Evolutionary conservation across 805 yeast genomes (phyloP).

Genomic region (Cyberlindnera xylosilytica): DNA sequence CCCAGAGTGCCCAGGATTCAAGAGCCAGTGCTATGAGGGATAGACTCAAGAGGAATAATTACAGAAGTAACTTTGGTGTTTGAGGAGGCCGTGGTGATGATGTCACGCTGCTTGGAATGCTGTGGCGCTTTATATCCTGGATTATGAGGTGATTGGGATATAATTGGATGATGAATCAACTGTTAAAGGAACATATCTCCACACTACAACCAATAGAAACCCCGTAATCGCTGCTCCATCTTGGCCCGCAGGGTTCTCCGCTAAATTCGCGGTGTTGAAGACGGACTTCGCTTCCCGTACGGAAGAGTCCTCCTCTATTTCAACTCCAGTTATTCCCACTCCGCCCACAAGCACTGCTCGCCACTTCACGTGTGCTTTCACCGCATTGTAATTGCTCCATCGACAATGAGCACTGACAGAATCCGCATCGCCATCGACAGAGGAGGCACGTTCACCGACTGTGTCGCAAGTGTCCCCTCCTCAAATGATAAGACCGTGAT

Average conservation of each 20-base stretch:
- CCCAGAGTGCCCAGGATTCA: not conserved
- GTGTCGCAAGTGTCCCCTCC: slow-evolving; percentile 44
- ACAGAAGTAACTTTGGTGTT: slow-evolving; percentile 22
- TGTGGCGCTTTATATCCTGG: no score
- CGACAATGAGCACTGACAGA: not conserved
- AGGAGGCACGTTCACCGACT: slow-evolving; percentile 89
- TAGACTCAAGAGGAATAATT: slow-evolving; percentile 26
- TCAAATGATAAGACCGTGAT: slow-evolving; percentile 52
- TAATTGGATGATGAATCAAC: no score
- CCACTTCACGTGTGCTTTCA: no score
- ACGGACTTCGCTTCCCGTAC: slow-evolving; percentile 14
- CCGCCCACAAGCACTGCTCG: no score
- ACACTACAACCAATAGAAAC: no score
- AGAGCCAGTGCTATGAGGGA: slow-evolving; percentile 18
- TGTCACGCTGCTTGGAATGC: not conserved
- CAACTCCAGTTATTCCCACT: not conserved
- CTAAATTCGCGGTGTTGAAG: not conserved
- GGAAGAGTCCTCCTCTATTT: not conserved
- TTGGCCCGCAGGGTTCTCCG: no score
- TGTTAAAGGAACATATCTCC: no score
- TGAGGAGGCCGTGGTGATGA: no score
- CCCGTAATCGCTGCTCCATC: no score
- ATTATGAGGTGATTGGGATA: no score
- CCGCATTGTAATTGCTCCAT: no score
- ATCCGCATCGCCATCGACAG: slow-evolving; percentile 47